phyloP scores from a whole-genome alignment of 2,329 filamentous ascomycete species.

The Ampelomyces quisqualis region DNA sequence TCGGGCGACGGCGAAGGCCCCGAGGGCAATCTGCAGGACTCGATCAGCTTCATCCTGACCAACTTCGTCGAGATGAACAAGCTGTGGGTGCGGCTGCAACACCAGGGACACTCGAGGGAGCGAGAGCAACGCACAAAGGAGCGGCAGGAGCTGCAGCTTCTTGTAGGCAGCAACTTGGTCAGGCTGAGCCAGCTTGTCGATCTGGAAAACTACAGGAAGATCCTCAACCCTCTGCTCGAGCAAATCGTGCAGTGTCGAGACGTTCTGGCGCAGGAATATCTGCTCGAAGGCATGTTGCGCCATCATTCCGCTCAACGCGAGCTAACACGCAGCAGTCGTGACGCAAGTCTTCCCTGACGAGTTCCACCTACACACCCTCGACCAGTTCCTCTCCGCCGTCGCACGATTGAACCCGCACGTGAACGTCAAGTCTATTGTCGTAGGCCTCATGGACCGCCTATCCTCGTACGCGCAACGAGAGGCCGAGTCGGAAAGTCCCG shows the following conservation, averaged over 20 bases:
- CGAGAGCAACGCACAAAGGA: conserved; percentile 91
- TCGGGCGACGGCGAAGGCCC: conserved; percentile 81
- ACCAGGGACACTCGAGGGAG: conserved; percentile 95
- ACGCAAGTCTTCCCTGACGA: conserved; percentile 99
- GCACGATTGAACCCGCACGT: conserved; percentile 92
- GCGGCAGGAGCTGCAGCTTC: conserved; percentile 87
- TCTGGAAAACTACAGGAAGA: conserved; percentile 90
- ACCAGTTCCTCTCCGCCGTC: conserved; percentile 91
- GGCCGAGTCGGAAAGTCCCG: conserved; percentile 67
- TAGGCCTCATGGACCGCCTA: conserved; percentile 93
- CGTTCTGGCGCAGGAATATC: conserved; percentile 94
- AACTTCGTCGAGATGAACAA: conserved; percentile 99
- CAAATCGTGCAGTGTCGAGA: conserved; percentile 98
- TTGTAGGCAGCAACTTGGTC: conserved; percentile 96
- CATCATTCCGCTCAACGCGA: neutral
- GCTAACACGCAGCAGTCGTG: conserved; percentile 64
- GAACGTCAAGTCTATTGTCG: conserved; percentile 96
- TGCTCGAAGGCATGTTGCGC: conserved; percentile 67
- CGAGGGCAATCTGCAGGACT: conserved; percentile 94
- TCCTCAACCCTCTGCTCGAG: conserved; percentile 84
- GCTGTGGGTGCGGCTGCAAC: conserved; percentile 94
- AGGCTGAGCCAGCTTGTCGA: conserved; percentile 94
- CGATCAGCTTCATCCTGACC: conserved; percentile 95
- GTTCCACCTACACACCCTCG: conserved; percentile 94
- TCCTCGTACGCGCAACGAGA: conserved; percentile 94